Evolutionary conservation across 257 asterid genomes (phyloP).

Genomic region (Eustoma russellianum): DNA sequence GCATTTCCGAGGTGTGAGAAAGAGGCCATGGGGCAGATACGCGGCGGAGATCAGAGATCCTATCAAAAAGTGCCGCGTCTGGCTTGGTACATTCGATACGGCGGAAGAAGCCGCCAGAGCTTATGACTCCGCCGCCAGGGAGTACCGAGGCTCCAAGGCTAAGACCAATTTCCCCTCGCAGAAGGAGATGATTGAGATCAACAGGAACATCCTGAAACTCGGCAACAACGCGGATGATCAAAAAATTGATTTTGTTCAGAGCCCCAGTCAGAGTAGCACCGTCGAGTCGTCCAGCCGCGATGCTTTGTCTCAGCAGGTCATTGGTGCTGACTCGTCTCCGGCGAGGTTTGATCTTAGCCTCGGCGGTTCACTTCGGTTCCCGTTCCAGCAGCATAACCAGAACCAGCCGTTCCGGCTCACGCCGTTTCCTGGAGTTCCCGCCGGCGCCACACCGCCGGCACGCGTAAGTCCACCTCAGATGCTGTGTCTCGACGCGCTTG

Average conservation of each 20-base stretch:
- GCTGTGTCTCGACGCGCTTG: constrained; percentile 8
- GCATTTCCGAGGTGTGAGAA: constrained; percentile 20
- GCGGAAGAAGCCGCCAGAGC: constrained; percentile 28
- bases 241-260: background rate
- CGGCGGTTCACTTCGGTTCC: constrained; percentile 8
- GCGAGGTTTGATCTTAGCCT: constrained; percentile 17
- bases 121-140: constrained; percentile 19
- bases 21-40: constrained; percentile 22
- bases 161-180: constrained; percentile 19
- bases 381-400: constrained; percentile 1
- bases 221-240: background rate
- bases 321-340: constrained; percentile 9
- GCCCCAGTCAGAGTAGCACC: constrained; percentile 21
- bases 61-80: constrained; percentile 12
- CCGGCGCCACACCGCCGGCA: constrained; percentile 2
- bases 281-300: constrained; percentile 23
- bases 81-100: constrained; percentile 26
- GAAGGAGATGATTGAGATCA: background rate
- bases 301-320: constrained; percentile 9
- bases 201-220: constrained; percentile 1
- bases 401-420: background rate
- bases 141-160: constrained; percentile 20
- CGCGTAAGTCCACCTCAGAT: constrained; percentile 6
- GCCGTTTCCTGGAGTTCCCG: constrained; percentile 1
- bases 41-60: constrained; percentile 25